Evolutionary conservation across 225 moss, liverwort and hornwort genomes (phyloP).

Genomic region (Physcomitrium patens): DNA sequence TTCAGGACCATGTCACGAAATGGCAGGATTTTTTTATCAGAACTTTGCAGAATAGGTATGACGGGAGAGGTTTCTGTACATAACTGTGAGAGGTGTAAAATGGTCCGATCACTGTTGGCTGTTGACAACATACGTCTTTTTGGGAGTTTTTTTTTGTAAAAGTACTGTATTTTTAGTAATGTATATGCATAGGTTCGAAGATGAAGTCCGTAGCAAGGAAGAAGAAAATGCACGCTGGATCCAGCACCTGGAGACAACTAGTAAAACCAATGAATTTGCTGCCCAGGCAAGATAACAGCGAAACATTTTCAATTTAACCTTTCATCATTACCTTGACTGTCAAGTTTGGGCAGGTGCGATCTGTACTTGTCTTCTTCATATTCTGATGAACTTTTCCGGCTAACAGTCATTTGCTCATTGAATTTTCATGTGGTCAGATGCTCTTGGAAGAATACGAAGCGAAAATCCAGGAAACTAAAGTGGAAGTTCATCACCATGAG

Average conservation of each 20-base stretch:
- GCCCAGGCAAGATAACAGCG: slow-evolving; percentile 24
- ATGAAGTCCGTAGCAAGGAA: slow-evolving; percentile 35
- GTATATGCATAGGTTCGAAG: slow-evolving; percentile 33
- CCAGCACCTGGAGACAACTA: slow-evolving; percentile 39
- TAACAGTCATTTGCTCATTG: neutral
- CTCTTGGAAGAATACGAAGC: slow-evolving; percentile 82
- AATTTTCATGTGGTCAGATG: slow-evolving; percentile 43
- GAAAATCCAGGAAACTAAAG: slow-evolving; percentile 61
- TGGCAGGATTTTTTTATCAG: neutral
- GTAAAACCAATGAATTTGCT: slow-evolving; percentile 42
- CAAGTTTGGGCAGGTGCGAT: neutral
- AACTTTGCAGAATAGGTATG: neutral
- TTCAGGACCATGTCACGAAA: neutral
- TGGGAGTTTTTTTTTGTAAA: too few relatives aligned
- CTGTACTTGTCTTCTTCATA: neutral
- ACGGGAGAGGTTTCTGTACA: neutral
- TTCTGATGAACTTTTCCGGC: neutral
- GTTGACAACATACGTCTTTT: neutral
- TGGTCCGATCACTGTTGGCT: neutral
- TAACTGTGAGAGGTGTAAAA: neutral
- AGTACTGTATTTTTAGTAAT: too few relatives aligned
- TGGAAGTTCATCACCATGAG: slow-evolving; percentile 49
- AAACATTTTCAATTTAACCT: neutral
- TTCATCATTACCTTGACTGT: too few relatives aligned
- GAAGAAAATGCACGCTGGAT: slow-evolving; percentile 37